phyloP scores from a whole-genome alignment of 2,329 filamentous ascomycete genomes.

The Cladosporium sp. region DNA sequence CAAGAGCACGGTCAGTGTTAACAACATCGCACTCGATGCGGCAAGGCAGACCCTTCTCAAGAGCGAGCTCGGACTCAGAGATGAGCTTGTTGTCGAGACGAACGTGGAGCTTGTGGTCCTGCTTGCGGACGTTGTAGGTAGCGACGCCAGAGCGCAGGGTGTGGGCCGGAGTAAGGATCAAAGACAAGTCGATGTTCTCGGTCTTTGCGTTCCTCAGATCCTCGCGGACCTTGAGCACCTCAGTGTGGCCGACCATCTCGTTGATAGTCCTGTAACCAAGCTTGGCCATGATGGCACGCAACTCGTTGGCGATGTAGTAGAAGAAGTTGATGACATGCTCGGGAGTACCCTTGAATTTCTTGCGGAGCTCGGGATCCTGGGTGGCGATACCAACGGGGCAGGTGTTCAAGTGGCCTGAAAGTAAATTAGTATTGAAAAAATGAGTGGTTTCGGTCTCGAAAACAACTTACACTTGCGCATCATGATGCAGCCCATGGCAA shows the following conservation, averaged over 20 bases:
- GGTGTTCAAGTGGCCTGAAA: slow-evolving; percentile 58
- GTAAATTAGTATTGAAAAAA: slow-evolving; percentile 23
- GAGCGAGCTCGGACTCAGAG: slow-evolving; percentile 87
- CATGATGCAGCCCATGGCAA: slow-evolving; percentile 95
- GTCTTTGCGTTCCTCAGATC: slow-evolving; percentile 88
- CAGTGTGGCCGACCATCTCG: slow-evolving; percentile 94
- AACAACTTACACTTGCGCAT: slow-evolving; percentile 69
- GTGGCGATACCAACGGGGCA: slow-evolving; percentile 94
- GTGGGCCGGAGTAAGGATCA: slow-evolving; percentile 94
- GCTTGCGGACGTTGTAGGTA: slow-evolving; percentile 96
- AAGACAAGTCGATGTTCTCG: slow-evolving; percentile 85
- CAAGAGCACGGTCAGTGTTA: slow-evolving; percentile 93
- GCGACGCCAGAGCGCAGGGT: slow-evolving; percentile 91
- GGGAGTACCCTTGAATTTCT: slow-evolving; percentile 90
- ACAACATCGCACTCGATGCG: slow-evolving; percentile 94
- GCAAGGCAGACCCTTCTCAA: slow-evolving; percentile 91
- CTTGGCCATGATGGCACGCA: slow-evolving; percentile 94
- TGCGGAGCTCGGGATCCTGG: slow-evolving; percentile 88
- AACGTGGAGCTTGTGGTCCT: slow-evolving; percentile 90
- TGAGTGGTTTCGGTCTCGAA: not conserved
- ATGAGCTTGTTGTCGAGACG: slow-evolving; percentile 97
- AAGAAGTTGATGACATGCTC: slow-evolving; percentile 99
- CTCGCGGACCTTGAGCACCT: slow-evolving; percentile 81
- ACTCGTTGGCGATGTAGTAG: slow-evolving; percentile 95
- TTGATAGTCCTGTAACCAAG: slow-evolving; percentile 94